phyloP scores from a whole-genome alignment of 2,329 filamentous ascomycete genomes.

The Colletotrichum horii region DNA sequence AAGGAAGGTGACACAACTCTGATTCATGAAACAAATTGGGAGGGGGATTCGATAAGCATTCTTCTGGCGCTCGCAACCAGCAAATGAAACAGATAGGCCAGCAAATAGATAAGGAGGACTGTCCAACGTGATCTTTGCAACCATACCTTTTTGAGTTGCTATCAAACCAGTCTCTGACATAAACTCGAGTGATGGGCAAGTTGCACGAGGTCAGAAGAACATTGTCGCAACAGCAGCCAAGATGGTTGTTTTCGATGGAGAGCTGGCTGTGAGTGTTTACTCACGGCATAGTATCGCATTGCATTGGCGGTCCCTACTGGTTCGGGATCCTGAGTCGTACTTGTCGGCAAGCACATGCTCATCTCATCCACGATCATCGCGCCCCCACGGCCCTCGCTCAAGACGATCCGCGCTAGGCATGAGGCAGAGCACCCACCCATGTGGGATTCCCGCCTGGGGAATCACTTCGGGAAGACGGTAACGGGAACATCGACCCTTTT shows the following conservation, averaged over 20 bases:
- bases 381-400: background rate
- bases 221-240: background rate
- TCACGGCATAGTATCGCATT: background rate
- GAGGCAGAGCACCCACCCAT: background rate
- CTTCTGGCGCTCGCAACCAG: background rate
- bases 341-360: background rate
- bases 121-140: background rate
- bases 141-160: background rate
- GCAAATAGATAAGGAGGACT: background rate
- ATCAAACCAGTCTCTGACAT: background rate
- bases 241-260: background rate
- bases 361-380: background rate
- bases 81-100: background rate
- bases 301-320: background rate
- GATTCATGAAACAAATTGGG: background rate
- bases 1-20: background rate
- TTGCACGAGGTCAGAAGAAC: background rate
- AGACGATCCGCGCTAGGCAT: background rate
- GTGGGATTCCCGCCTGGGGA: background rate
- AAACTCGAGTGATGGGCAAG: background rate
- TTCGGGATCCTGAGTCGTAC: background rate
- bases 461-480: background rate
- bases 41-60: background rate
- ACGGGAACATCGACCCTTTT: background rate
- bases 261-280: background rate